phyloP scores from a whole-genome alignment of 495 filamentous ascomycete species.

The Gamarada debralockiae region DNA sequence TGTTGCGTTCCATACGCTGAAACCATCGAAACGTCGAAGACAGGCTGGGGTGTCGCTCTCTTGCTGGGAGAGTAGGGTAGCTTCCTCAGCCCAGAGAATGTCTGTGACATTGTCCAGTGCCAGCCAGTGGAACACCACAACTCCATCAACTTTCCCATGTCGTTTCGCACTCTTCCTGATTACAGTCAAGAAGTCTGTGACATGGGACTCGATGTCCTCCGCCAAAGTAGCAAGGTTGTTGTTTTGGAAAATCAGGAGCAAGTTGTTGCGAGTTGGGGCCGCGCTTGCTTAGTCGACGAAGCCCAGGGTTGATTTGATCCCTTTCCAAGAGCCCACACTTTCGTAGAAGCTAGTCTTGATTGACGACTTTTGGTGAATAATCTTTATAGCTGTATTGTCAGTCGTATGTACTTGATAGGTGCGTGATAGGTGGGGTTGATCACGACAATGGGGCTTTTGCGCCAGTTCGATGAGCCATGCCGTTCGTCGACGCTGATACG shows the following conservation, averaged over 20 bases:
- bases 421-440: too few relatives aligned
- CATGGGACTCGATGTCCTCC: constrained; percentile 4
- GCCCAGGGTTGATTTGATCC: constrained; percentile 5
- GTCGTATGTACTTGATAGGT: too few relatives aligned
- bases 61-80: neutral
- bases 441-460: too few relatives aligned
- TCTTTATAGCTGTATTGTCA: too few relatives aligned
- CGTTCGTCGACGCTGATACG: too few relatives aligned
- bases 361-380: too few relatives aligned
- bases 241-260: constrained; percentile 6
- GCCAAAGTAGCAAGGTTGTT: constrained; percentile 3
- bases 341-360: constrained; percentile 2
- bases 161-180: neutral
- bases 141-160: neutral
- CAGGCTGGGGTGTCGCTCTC: neutral
- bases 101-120: constrained; percentile 5
- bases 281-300: constrained; percentile 4
- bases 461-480: too few relatives aligned
- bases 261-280: constrained; percentile 3
- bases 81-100: constrained; percentile 4
- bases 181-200: neutral
- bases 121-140: neutral
- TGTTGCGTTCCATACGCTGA: constrained; percentile 7
- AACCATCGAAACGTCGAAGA: constrained; percentile 1
- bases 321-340: constrained; percentile 7